Evolutionary conservation across 2,329 filamentous ascomycete species (phyloP).

Genomic region (Penicillium sp.): DNA sequence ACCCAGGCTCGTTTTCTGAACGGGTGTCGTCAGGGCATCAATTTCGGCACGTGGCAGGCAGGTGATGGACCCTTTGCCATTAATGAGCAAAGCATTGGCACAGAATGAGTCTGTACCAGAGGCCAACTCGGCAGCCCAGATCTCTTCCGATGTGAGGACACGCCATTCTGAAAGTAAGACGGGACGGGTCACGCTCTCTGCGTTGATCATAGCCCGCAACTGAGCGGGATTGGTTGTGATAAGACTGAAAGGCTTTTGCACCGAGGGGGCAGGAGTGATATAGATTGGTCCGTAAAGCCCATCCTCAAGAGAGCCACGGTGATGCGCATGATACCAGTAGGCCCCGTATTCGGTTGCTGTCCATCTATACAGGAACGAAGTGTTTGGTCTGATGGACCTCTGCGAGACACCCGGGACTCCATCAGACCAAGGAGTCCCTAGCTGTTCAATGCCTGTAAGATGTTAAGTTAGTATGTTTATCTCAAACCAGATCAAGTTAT

Average conservation of each 20-base stretch:
- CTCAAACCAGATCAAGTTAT: background rate
- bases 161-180: slow-evolving; percentile 58
- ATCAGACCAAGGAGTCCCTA: slow-evolving; percentile 58
- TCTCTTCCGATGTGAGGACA: slow-evolving; percentile 52
- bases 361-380: slow-evolving; percentile 54
- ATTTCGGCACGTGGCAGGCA: slow-evolving; percentile 25
- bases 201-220: slow-evolving; percentile 47
- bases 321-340: slow-evolving; percentile 63
- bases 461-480: background rate
- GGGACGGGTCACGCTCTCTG: slow-evolving; percentile 49
- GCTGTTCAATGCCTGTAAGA: slow-evolving; percentile 38
- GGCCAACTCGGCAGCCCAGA: slow-evolving; percentile 31
- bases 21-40: slow-evolving; percentile 34
- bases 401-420: slow-evolving; percentile 60
- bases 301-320: slow-evolving; percentile 56
- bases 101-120: slow-evolving; percentile 49
- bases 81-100: slow-evolving; percentile 61
- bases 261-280: slow-evolving; percentile 37
- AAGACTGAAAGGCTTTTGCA: slow-evolving; percentile 28
- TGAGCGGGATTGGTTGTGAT: slow-evolving; percentile 34
- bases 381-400: slow-evolving; percentile 49
- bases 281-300: slow-evolving; percentile 58
- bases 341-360: slow-evolving; percentile 57
- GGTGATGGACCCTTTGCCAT: slow-evolving; percentile 51
- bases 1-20: slow-evolving; percentile 15